These are phyloP conservation scores for Cordyceps farinosa DNA, from an alignment of 2,329 filamentous ascomycete species.

Conservation along the genomic window DNA sequence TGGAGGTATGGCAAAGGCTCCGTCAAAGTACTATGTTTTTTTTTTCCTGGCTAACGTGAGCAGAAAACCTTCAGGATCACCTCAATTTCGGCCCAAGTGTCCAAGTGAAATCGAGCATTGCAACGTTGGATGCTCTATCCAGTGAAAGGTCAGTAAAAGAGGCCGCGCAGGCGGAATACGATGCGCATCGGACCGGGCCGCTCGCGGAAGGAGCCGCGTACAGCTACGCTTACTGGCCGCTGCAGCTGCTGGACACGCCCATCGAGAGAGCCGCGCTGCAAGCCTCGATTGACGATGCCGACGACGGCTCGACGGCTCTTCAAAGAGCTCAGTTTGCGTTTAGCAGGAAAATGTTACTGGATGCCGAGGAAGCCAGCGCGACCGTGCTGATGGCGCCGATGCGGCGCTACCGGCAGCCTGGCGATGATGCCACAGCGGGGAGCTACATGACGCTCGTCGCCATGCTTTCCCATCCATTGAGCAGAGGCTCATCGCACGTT, in stretches of 20 bases:
- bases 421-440: neutral
- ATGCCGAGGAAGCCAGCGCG: neutral
- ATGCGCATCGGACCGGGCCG: too few species aligned
- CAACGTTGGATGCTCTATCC: neutral
- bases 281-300: too few species aligned
- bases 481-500: conserved; percentile 57
- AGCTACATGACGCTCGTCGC: neutral
- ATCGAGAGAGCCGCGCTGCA: too few species aligned
- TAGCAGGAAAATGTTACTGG: neutral
- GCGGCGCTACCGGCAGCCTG: neutral
- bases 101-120: neutral
- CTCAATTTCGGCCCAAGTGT: neutral
- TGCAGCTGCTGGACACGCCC: too few species aligned
- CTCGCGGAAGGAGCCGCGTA: too few species aligned
- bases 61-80: neutral
- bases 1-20: neutral
- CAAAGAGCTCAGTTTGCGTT: too few species aligned
- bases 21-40: too few species aligned
- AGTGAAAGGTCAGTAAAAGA: neutral
- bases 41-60: too few species aligned
- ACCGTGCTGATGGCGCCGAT: too few species aligned
- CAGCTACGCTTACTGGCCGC: too few species aligned
- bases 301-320: too few species aligned
- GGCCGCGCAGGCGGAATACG: neutral
- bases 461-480: conserved; percentile 55